Evolutionary conservation across 2,329 filamentous ascomycete genomes (phyloP).

Genomic region (Apiospora rasikravindrae): DNA sequence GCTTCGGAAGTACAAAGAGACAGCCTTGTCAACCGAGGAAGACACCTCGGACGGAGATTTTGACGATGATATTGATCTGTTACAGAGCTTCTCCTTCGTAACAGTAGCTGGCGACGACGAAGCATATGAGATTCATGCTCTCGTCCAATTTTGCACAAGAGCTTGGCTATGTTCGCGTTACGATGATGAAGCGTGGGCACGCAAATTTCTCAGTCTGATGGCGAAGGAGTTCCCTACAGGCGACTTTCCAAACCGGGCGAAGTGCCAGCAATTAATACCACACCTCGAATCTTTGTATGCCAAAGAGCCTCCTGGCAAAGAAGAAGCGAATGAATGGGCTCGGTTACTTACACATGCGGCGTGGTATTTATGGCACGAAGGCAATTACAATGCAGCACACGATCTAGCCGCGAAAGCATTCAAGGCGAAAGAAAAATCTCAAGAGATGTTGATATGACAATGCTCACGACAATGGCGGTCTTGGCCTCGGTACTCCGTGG

Average conservation of each 20-base stretch:
- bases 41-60: slow-evolving; percentile 27
- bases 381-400: slow-evolving; percentile 7
- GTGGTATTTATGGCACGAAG: not conserved
- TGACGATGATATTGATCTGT: slow-evolving; percentile 40
- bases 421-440: not conserved
- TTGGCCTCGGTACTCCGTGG: not conserved
- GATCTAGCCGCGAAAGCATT: slow-evolving; percentile 12
- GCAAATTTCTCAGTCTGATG: slow-evolving; percentile 1
- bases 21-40: not conserved
- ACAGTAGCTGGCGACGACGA: slow-evolving; percentile 25
- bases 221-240: slow-evolving; percentile 9
- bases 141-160: slow-evolving; percentile 46
- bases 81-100: slow-evolving; percentile 46
- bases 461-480: not conserved
- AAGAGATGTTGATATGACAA: not conserved
- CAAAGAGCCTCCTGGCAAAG: slow-evolving; percentile 1
- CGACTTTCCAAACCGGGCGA: not conserved
- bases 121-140: slow-evolving; percentile 47
- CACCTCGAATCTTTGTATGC: slow-evolving; percentile 5
- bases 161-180: slow-evolving; percentile 38
- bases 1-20: not conserved
- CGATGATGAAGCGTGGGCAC: slow-evolving; percentile 5
- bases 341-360: not conserved
- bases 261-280: not conserved
- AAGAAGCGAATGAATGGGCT: not conserved